A percentile compares a stretch with the other conserved stretches of the same genome.
phyloP scores from a whole-genome alignment of 345 rosid genomes.

The Anastatica hierochuntica region DNA sequence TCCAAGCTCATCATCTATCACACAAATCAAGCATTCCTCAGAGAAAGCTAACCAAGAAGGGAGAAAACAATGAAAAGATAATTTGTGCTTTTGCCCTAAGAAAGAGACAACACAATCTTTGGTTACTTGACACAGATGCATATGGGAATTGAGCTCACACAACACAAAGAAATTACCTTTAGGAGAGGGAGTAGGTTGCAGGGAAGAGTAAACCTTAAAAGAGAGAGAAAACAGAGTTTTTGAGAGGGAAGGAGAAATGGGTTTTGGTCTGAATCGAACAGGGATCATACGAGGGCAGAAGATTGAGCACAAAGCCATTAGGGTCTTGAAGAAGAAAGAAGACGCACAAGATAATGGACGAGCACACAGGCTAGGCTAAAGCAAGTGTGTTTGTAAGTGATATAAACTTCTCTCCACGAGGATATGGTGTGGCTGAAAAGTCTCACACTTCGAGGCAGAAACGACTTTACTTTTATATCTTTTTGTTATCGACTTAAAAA shows the following conservation, averaged over 20 bases:
- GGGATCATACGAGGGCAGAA: constrained; percentile 56
- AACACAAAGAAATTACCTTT: constrained; percentile 27
- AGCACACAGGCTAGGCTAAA: too few species aligned
- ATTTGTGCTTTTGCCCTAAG: not conserved
- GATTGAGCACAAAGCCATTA: constrained; percentile 49
- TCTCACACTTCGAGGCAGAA: too few species aligned
- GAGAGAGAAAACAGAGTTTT: constrained; percentile 22
- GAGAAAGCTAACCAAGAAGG: not conserved
- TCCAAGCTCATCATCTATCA: constrained; percentile 22
- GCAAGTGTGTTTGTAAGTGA: too few species aligned
- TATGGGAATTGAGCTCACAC: not conserved
- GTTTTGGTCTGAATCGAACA: constrained; percentile 27
- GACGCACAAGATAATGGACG: constrained; percentile 14
- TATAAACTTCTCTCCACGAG: too few species aligned
- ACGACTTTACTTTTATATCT: too few species aligned
- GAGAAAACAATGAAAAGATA: not conserved
- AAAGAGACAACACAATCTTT: not conserved
- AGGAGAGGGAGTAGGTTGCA: constrained; percentile 36
- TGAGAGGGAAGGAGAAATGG: constrained; percentile 29
- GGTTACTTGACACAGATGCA: too few species aligned
- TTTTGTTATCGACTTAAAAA: too few species aligned
- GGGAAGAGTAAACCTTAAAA: constrained; percentile 40
- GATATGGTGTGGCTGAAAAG: too few species aligned
- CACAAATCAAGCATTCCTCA: not conserved
- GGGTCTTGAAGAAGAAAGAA: constrained; percentile 19